phyloP scores from a whole-genome alignment of 306 rosid species.

The Inga oerstediana region DNA sequence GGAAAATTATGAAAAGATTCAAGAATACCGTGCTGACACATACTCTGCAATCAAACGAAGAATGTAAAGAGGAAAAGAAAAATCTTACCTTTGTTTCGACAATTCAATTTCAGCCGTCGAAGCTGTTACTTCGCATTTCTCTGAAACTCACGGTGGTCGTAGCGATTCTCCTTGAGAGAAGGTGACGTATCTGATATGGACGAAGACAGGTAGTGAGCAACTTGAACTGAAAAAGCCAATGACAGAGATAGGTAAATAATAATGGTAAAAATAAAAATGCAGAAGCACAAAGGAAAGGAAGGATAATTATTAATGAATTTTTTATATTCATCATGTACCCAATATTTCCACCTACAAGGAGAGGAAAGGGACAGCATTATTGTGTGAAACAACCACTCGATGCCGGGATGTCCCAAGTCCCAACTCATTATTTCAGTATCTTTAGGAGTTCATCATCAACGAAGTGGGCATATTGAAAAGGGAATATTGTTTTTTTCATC shows the following conservation, averaged over 20 bases:
- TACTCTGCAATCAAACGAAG: background rate
- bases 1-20: background rate
- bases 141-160: background rate
- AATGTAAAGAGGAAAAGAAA: background rate
- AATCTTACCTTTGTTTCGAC: slow-evolving; percentile 1
- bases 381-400: background rate
- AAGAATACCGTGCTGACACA: background rate
- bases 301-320: background rate
- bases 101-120: background rate
- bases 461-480: background rate
- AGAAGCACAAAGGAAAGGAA: background rate
- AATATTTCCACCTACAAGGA: background rate
- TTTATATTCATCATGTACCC: background rate
- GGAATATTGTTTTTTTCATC: background rate
- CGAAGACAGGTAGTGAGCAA: slow-evolving; percentile 1
- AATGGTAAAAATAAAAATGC: background rate
- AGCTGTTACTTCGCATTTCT: background rate
- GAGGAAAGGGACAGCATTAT: background rate
- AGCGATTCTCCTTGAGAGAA: slow-evolving; percentile 8
- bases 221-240: background rate
- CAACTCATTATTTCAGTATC: background rate
- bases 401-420: background rate
- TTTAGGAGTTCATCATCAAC: background rate
- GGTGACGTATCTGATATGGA: slow-evolving; percentile 23
- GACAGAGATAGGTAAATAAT: background rate